Base-by-base conservation (phyloP, 371 early-diverging fungal genomes). In the Caulochytrium protostelioides region DNA sequence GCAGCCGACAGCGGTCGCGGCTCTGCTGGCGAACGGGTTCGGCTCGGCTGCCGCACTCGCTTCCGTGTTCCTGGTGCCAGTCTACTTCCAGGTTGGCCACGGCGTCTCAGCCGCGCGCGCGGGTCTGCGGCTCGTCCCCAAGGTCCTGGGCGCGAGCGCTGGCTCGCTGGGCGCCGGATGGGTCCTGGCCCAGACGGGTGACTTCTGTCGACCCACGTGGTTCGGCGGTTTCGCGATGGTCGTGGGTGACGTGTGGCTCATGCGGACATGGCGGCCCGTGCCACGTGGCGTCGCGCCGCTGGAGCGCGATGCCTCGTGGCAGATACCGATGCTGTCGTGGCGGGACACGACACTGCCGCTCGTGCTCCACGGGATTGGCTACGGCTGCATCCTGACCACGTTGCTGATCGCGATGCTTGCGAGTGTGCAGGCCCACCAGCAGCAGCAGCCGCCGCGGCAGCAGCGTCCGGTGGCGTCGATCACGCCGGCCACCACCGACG, bases 61-160 rank as follows among this genome's bases (percentile, higher is more conserved):
- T 10, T n/a, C 33, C 14, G 37, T 42, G 10, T 42, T 36, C 19
- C 22, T 42, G 15, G 30, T 42, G n/a, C 42, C 42, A 2, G 18
- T 42, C 10, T 42, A 35, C 35, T 36, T 22, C 21, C 42, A 36
- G 16, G 42, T 32, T 16, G 28, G 35, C 22, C 30, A 30, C 4
- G 42, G 37, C 18, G 26, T 34, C n/a, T 22, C 42, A 13, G 20
- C 35, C 2, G 17, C 34, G 9, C 18, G 6, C 31, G 15, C 23
- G 17, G 42, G 42, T 7, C 20, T 32, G 3, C 28, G 35, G 15
- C 32, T 42, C 6, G 24, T 42, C 20, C 37, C 42, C 2, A 35
- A 36, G 19, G 25, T 42, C 18, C 17, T 42, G 5, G 30, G 26
- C 7, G 15, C 15, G 9, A 28, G 35, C 15, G 2, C 19, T 3